Conservation (phyloP, 78 protist species). For the Guillardia theta region DNA sequence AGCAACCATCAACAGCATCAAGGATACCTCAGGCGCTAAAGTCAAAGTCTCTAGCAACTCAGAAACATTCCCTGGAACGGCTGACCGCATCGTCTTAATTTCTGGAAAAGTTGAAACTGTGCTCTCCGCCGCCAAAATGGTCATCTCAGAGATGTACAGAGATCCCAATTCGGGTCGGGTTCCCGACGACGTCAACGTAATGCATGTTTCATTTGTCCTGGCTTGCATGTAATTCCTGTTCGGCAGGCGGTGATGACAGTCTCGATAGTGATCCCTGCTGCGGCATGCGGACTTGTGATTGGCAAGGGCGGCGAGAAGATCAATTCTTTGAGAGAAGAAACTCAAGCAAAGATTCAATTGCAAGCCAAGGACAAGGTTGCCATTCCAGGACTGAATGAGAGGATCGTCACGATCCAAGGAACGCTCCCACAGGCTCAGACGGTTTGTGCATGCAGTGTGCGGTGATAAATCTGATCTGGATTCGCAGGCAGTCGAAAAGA, state of each 20-base stretch:
- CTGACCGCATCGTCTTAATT: not conserved
- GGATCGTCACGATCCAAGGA: not conserved
- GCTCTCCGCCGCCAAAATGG: not conserved
- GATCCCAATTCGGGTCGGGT: not conserved
- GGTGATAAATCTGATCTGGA: too few relatives aligned
- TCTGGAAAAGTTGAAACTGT: not conserved
- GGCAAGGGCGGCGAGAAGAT: slow-evolving; percentile 1
- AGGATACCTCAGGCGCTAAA: not conserved
- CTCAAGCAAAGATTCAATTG: not conserved
- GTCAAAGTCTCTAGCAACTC: not conserved
- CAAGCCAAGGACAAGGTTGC: not conserved
- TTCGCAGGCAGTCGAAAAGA: not conserved
- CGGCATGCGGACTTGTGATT: not conserved
- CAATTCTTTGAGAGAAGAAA: not conserved
- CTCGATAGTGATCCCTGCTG: not conserved
- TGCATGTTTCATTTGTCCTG: too few relatives aligned
- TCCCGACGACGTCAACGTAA: too few relatives aligned
- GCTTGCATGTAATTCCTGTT: too few relatives aligned
- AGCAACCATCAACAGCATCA: not conserved
- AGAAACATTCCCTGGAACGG: not conserved
- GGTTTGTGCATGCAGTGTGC: not conserved
- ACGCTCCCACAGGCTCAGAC: not conserved
- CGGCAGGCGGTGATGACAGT: not conserved
- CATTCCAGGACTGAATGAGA: not conserved
- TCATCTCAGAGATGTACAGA: not conserved